A percentile compares a stretch with the other conserved stretches of the same genome.
These are phyloP conservation scores for Urochloa ruziziensis DNA, from an alignment of 176 grass and related monocot species.

Conservation along the genomic window DNA sequence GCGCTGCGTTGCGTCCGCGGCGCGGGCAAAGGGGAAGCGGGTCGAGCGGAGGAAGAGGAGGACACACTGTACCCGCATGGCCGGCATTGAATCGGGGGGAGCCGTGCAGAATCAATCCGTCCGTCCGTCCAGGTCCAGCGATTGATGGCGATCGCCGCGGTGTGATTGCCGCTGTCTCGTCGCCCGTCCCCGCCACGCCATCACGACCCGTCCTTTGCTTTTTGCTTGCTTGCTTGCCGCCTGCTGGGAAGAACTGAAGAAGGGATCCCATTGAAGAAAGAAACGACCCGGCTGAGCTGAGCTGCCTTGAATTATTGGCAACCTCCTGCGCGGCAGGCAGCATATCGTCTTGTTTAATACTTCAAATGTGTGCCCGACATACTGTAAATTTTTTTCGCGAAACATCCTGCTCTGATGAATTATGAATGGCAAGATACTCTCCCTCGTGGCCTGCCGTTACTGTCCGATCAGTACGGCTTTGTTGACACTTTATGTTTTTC, in stretches of 20 bases:
- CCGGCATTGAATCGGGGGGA: background rate
- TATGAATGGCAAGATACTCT: too few relatives aligned
- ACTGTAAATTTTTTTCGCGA: too few relatives aligned
- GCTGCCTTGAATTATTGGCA: slow-evolving; percentile 38
- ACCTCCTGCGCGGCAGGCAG: background rate
- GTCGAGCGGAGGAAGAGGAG: background rate
- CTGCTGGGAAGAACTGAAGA: too few relatives aligned
- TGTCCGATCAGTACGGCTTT: slow-evolving; percentile 21
- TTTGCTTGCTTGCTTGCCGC: background rate
- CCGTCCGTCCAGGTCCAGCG: background rate
- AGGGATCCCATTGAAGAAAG: too few relatives aligned
- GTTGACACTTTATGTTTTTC: slow-evolving; percentile 13
- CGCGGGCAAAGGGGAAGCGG: background rate
- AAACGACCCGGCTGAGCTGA: too few relatives aligned
- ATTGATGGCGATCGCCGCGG: background rate
- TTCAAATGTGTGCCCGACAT: too few relatives aligned
- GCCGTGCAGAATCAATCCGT: slow-evolving; percentile 11
- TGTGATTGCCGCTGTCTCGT: background rate
- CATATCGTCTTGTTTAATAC: background rate
- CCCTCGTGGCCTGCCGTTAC: background rate
- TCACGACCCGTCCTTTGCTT: too few relatives aligned
- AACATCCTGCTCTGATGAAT: too few relatives aligned
- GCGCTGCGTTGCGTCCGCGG: background rate
- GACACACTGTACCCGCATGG: background rate
- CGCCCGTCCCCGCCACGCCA: background rate